A percentile compares a stretch with the other conserved stretches of the same genome.
These are phyloP conservation scores for Nitzschia palea DNA, from an alignment of 108 stramenopile genomes.

Conservation along the genomic window DNA sequence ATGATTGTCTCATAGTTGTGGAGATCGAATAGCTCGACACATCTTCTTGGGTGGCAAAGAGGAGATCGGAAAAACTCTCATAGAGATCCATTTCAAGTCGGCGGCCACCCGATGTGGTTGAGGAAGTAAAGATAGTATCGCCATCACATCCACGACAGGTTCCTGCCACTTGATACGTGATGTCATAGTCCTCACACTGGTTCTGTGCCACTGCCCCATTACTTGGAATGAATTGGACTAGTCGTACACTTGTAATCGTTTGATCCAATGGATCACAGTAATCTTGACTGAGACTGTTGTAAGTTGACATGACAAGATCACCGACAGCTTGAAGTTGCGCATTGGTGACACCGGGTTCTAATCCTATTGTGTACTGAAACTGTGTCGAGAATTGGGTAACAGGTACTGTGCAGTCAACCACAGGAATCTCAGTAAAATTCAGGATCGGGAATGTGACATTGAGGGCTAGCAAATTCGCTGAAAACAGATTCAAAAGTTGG, in stretches of 20 bases:
- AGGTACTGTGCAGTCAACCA: neutral
- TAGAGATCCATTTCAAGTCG: no score
- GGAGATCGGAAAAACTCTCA: no score
- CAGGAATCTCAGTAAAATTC: constrained; percentile 1
- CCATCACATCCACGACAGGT: neutral
- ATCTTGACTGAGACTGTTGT: neutral
- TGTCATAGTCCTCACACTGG: neutral
- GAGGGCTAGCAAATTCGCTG: neutral
- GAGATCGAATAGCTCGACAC: no score
- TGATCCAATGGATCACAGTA: constrained; percentile 9
- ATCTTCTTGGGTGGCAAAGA: no score
- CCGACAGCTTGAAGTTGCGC: neutral
- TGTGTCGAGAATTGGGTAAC: neutral
- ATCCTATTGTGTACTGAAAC: neutral
- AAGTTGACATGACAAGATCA: neutral
- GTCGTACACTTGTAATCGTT: no score
- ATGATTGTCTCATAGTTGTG: no score
- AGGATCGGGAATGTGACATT: neutral
- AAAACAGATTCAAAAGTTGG: neutral
- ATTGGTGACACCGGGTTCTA: neutral
- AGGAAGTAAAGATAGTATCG: no score
- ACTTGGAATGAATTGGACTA: neutral
- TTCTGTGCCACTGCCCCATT: neutral
- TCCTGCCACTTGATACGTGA: neutral
- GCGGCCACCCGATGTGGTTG: no score